Conservation (phyloP, 1,284 basidiomycete genomes). For the Malassezia dermatis region DNA sequence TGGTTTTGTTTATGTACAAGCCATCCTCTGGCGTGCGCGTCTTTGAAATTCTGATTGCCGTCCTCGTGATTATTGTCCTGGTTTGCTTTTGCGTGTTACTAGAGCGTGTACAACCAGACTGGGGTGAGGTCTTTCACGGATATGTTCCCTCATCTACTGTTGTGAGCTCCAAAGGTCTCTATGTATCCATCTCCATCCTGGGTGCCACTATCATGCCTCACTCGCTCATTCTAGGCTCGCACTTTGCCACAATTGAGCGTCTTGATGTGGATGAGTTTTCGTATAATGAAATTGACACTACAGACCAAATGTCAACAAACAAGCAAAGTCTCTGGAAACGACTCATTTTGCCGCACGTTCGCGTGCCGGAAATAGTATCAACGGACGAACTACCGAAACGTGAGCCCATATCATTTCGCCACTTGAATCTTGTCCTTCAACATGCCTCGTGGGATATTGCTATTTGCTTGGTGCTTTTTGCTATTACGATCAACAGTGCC, state of each 20-base stretch:
- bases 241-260: slow-evolving; percentile 48
- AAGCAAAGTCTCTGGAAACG: not conserved
- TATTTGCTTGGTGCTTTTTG: slow-evolving; percentile 42
- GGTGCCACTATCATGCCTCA: slow-evolving; percentile 68
- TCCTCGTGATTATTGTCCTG: slow-evolving; percentile 50
- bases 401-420: slow-evolving; percentile 15
- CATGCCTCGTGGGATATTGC: slow-evolving; percentile 46
- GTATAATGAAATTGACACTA: not conserved
- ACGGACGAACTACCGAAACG: not conserved
- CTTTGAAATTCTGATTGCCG: slow-evolving; percentile 63
- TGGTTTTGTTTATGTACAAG: slow-evolving; percentile 54
- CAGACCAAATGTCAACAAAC: not conserved
- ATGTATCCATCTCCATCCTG: slow-evolving; percentile 60
- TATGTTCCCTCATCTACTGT: slow-evolving; percentile 64
- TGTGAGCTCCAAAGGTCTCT: slow-evolving; percentile 57
- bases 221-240: slow-evolving; percentile 75
- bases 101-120: slow-evolving; percentile 62
- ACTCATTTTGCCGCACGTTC: not conserved
- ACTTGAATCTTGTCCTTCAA: slow-evolving; percentile 31
- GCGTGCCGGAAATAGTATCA: slow-evolving; percentile 7
- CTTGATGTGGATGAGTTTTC: slow-evolving; percentile 1
- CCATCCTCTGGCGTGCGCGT: slow-evolving; percentile 46
- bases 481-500: slow-evolving; percentile 70
- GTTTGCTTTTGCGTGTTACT: slow-evolving; percentile 73
- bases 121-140: slow-evolving; percentile 72